Evolutionary conservation across 2,329 filamentous ascomycete species (phyloP).

Genomic region (Amesomyces nigricolor): DNA sequence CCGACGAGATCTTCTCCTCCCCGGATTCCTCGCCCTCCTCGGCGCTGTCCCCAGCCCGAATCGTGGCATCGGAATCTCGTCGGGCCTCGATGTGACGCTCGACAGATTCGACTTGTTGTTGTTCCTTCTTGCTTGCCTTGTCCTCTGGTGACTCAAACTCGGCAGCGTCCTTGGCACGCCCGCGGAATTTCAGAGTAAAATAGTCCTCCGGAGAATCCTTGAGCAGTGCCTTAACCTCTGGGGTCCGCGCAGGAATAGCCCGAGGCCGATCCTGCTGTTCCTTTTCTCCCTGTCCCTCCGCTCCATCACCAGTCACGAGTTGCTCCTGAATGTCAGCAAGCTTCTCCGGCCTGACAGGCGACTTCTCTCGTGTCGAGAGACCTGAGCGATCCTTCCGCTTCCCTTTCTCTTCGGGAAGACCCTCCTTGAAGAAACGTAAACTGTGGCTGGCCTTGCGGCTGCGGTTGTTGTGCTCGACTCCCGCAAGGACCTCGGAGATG

Average conservation of each 20-base stretch:
- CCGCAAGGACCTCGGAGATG: conserved; percentile 56
- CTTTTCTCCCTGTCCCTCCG: conserved; percentile 1
- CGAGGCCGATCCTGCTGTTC: conserved; percentile 10
- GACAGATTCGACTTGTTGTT: conserved; percentile 5
- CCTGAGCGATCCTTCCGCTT: conserved; percentile 45
- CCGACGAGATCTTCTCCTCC: conserved; percentile 82
- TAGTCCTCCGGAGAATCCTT: conserved; percentile 23
- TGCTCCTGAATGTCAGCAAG: conserved; percentile 21
- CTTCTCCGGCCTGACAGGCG: conserved; percentile 34
- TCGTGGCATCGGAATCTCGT: conserved; percentile 37
- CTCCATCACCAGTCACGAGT: conserved; percentile 14
- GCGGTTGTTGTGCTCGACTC: conserved; percentile 56
- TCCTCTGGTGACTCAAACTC: conserved; percentile 3
- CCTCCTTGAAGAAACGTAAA: conserved; percentile 62
- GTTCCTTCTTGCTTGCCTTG: conserved; percentile 1
- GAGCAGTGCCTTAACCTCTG: conserved; percentile 12
- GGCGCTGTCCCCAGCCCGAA: conserved; percentile 35
- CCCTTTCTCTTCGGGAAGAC: conserved; percentile 53
- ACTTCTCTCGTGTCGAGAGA: conserved; percentile 36
- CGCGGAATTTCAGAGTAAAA: conserved; percentile 15
- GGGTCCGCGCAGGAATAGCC: conserved; percentile 12
- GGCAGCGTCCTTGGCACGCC: neutral
- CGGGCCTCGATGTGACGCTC: conserved; percentile 24
- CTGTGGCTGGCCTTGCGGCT: conserved; percentile 65
- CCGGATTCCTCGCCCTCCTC: conserved; percentile 59